Conservation (phyloP, 139 green algal species). For the Coelastrella sp. region DNA sequence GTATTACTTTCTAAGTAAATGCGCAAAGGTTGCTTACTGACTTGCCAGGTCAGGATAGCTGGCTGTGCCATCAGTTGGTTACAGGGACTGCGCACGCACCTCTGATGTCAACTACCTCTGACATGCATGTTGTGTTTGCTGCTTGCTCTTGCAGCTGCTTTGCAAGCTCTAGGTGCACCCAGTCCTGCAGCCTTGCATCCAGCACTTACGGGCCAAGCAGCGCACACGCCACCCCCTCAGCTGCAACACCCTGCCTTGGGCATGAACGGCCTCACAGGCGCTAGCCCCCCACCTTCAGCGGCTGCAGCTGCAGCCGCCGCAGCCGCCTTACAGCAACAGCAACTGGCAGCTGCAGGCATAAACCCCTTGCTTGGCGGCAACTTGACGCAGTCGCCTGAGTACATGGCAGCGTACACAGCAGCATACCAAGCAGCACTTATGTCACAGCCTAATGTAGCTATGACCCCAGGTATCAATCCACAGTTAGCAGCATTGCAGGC, state of each 20-base stretch:
- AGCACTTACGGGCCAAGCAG: background rate
- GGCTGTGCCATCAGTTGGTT: no score
- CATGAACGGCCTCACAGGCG: conserved; percentile 32
- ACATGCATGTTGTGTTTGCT: no score
- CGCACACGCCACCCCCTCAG: conserved; percentile 36
- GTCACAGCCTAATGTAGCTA: conserved; percentile 76
- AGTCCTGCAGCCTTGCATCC: conserved; percentile 33
- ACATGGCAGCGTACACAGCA: conserved; percentile 91
- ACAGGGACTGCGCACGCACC: no score
- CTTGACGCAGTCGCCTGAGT: conserved; percentile 71
- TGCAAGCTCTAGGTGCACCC: conserved; percentile 34
- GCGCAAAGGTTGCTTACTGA: no score
- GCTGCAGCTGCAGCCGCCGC: conserved; percentile 42
- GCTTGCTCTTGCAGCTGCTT: conserved; percentile 14
- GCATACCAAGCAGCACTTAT: conserved; percentile 90
- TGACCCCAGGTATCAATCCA: conserved; percentile 40
- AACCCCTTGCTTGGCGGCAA: conserved; percentile 16
- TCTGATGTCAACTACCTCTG: no score
- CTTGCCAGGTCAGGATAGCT: no score
- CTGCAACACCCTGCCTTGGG: conserved; percentile 28
- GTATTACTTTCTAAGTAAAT: no score
- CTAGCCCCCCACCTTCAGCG: conserved; percentile 34
- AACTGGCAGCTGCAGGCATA: conserved; percentile 31
- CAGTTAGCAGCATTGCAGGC: conserved; percentile 73
- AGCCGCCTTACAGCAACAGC: conserved; percentile 34